Evolutionary conservation across 2,329 filamentous ascomycete genomes (phyloP), one percentile per base, ranked within the genome.

Genomic region (Purpureocillium lavendulum): DNA sequence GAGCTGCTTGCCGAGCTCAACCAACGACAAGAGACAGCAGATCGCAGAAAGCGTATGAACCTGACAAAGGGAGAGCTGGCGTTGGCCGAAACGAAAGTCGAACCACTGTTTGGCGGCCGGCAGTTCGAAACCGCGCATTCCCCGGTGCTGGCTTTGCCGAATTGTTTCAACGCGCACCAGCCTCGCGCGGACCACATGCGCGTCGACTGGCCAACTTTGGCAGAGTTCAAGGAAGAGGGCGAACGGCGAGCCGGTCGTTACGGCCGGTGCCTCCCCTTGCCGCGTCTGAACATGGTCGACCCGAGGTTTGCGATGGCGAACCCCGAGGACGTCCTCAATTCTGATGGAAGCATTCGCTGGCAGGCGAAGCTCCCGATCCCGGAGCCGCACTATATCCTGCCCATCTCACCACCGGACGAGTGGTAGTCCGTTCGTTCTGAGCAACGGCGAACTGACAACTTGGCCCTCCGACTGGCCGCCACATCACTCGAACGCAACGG

Each of bases 221-320:
- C 59, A 11, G 59, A 62, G 39, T 50, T 64, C 21, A 64, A 63
- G 37, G 57, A 60, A 18, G 55, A 58, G 12, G 57, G 58, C 29
- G 56, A 63, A 39, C 54, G 49, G 32, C 49, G 55, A 14, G 47
- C 51, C 1, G 33, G 36, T 28, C 39, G 43, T 33, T 42, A 51
- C 32, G 43, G 49, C 15, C 56, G 59, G n/a, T 53, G 47, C 26
- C 48, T 64, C 16, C 61, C 61, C 31, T 44, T 55, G 3, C 61
- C 61, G 24, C 54, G 52, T 14, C 45, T 58, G 26, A 51, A 52
- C 31, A 12, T 49, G 14, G 29, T 47, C 15, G 45, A 49, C 13
- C 26, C 35, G 8, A 41, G 35, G 14, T 35, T 48, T 26, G 21
- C 21, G 6, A 30, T 29, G 12, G 32, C 32, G 18, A 38, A 39